Conservation (phyloP, 306 rosid genomes). For the Notholithocarpus densiflorus region DNA sequence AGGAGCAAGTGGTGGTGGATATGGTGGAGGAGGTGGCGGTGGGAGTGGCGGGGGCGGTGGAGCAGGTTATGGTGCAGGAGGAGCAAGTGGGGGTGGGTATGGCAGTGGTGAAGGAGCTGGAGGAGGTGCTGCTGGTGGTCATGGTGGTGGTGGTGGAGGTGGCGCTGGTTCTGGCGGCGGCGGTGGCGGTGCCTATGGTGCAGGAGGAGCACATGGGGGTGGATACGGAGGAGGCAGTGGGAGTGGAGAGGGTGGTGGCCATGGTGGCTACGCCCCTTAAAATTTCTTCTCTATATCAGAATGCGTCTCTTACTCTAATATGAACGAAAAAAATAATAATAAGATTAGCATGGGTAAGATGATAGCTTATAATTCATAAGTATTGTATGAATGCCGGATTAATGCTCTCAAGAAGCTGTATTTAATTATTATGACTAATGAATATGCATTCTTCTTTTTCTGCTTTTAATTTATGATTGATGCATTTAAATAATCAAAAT, state of each 20-base stretch:
- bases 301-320: neutral
- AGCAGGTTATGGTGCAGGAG: constrained; percentile 29
- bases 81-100: constrained; percentile 42
- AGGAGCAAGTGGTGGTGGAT: constrained; percentile 32
- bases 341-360: constrained; percentile 21
- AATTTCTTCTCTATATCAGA: neutral
- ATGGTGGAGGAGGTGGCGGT: constrained; percentile 31
- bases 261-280: constrained; percentile 50
- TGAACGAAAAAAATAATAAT: neutral
- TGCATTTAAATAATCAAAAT: neutral
- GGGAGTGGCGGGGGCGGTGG: constrained; percentile 33
- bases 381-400: neutral
- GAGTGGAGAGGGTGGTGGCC: constrained; percentile 35
- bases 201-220: constrained; percentile 14
- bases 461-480: neutral
- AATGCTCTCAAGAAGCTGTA: neutral
- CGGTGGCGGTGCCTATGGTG: constrained; percentile 13
- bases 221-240: constrained; percentile 37
- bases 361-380: neutral
- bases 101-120: constrained; percentile 42
- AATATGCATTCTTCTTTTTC: neutral
- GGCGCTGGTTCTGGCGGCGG: constrained; percentile 37
- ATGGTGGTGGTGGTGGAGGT: constrained; percentile 14
- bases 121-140: constrained; percentile 33
- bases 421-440: neutral